Conservation (phyloP, 108 stramenopile genomes). For the Conticribra weissflogii region DNA sequence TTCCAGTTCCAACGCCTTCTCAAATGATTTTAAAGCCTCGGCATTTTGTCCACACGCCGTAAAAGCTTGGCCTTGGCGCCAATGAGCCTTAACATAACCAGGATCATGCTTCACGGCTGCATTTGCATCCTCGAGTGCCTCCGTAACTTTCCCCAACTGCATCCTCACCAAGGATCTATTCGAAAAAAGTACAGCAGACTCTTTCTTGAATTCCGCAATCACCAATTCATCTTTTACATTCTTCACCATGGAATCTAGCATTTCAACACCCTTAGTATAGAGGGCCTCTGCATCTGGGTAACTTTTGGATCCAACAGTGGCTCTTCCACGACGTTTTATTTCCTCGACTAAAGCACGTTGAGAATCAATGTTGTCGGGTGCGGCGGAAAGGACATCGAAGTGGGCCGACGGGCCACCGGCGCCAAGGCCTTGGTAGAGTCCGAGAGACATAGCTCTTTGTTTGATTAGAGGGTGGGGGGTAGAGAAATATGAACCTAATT, state of each 20-base stretch:
- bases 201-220: slow-evolving; percentile 4
- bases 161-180: slow-evolving; percentile 73
- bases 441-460: slow-evolving; percentile 21
- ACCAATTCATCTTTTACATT: slow-evolving; percentile 8
- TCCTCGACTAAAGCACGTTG: slow-evolving; percentile 72
- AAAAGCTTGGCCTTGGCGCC: slow-evolving; percentile 76
- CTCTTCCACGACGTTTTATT: slow-evolving; percentile 73
- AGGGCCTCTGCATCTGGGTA: slow-evolving; percentile 75
- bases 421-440: slow-evolving; percentile 33
- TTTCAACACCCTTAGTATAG: slow-evolving; percentile 72
- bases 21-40: slow-evolving; percentile 65
- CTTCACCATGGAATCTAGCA: slow-evolving; percentile 28
- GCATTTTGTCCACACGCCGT: slow-evolving; percentile 42
- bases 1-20: slow-evolving; percentile 64
- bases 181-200: slow-evolving; percentile 64
- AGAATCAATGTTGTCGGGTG: slow-evolving; percentile 57
- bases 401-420: slow-evolving; percentile 46
- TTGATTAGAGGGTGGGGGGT: too few species aligned
- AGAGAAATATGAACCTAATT: too few species aligned
- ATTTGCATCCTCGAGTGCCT: slow-evolving; percentile 57
- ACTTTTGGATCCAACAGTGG: slow-evolving; percentile 59
- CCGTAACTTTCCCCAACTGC: slow-evolving; percentile 62
- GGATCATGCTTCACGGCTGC: slow-evolving; percentile 59
- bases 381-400: slow-evolving; percentile 65
- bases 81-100: slow-evolving; percentile 80